These are phyloP conservation scores for Wallacemonas sp. DNA, from an alignment of 208 protist genomes.

Conservation along the genomic window DNA sequence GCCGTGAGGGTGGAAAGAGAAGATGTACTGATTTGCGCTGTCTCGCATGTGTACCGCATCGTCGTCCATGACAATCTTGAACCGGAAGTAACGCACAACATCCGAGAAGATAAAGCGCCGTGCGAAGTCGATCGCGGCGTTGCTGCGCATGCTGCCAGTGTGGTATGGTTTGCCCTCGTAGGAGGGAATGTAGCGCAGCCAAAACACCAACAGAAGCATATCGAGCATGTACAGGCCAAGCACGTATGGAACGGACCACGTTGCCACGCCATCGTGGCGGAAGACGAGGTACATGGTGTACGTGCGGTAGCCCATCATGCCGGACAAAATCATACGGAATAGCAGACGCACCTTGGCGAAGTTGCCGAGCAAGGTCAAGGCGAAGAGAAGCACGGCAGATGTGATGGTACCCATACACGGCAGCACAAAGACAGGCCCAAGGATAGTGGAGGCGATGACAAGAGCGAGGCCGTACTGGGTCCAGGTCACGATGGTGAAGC, in stretches of 20 bases:
- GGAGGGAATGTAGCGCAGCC: conserved; percentile 59
- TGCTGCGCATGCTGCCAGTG: conserved; percentile 55
- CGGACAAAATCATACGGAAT: conserved; percentile 45
- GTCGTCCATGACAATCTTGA: conserved; percentile 64
- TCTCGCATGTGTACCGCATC: conserved; percentile 52
- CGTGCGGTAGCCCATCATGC: conserved; percentile 51
- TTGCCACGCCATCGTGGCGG: background rate
- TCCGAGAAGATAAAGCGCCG: conserved; percentile 67
- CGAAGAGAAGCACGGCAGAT: conserved; percentile 14
- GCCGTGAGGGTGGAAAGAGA: conserved; percentile 84
- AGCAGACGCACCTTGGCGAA: conserved; percentile 40
- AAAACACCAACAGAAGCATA: conserved; percentile 34
- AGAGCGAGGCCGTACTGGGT: conserved; percentile 51
- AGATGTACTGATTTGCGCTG: conserved; percentile 58
- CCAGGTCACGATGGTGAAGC: conserved; percentile 47
- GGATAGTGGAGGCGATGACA: conserved; percentile 19
- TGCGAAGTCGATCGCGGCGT: conserved; percentile 45
- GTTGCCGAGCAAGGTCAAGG: conserved; percentile 29
- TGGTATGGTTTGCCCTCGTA: conserved; percentile 64
- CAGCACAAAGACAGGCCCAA: conserved; percentile 34
- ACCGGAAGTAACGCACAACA: conserved; percentile 67
- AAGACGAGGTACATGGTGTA: conserved; percentile 43
- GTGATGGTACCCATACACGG: conserved; percentile 57
- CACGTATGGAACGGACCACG: conserved; percentile 8
- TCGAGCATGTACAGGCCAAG: conserved; percentile 31